Percentiles rank a stretch among this genome's conserved stretches.
Evolutionary conservation across 345 rosid species (phyloP).

Genomic region (Leavenworthia alabamica): DNA sequence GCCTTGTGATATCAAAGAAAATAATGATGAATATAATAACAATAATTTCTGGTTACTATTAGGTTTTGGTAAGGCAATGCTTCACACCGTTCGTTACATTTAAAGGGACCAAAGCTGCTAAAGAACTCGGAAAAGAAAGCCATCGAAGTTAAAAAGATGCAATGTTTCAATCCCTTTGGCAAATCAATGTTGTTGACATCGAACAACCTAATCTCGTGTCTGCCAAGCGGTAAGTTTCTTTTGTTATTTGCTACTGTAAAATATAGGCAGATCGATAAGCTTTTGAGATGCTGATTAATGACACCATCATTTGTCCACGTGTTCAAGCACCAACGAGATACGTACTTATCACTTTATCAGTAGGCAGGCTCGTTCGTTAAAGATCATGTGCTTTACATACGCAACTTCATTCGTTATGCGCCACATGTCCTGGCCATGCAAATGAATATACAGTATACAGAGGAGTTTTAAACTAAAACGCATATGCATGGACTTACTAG

Average conservation of each 20-base stretch:
- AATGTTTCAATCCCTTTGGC: no score
- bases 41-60: no score
- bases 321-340: neutral
- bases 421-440: slow-evolving; percentile 17
- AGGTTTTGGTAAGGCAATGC: no score
- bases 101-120: no score
- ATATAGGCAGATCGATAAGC: neutral
- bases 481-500: neutral
- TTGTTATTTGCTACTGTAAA: neutral
- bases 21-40: no score
- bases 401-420: neutral
- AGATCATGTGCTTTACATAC: slow-evolving; percentile 1
- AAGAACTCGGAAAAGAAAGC: no score
- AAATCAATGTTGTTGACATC: no score
- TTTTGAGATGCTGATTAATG: neutral
- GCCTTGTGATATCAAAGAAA: no score
- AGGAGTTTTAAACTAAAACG: neutral
- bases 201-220: no score
- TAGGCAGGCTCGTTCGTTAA: neutral
- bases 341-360: neutral
- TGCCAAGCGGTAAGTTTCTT: no score
- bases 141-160: no score
- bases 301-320: neutral
- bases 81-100: no score
- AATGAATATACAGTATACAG: neutral